Evolutionary conservation across 306 rosid genomes (phyloP).

Genomic region (Lablab purpureus): DNA sequence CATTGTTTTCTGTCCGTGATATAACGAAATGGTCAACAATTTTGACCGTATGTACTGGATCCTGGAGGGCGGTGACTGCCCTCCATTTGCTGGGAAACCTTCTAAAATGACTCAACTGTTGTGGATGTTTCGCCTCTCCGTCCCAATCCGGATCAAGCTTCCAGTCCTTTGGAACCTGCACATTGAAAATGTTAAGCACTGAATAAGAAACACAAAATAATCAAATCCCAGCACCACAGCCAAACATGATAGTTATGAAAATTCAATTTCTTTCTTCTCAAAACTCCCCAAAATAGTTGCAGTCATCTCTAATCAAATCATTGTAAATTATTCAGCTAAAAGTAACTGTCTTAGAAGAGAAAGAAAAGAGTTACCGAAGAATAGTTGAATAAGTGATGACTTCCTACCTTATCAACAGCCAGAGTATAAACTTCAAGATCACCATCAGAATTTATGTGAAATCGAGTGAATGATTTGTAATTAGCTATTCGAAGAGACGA

Average conservation of each 20-base stretch:
- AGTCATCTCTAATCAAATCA: background rate
- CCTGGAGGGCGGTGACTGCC: slow-evolving; percentile 69
- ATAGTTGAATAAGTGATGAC: background rate
- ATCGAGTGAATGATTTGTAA: slow-evolving; percentile 90
- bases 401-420: slow-evolving; percentile 89
- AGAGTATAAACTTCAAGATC: slow-evolving; percentile 95
- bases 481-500: slow-evolving; percentile 95
- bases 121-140: slow-evolving; percentile 44
- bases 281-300: background rate
- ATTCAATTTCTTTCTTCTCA: background rate
- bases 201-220: background rate
- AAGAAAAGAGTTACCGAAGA: background rate
- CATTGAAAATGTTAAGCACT: background rate
- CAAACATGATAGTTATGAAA: background rate
- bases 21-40: slow-evolving; percentile 86
- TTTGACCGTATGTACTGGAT: slow-evolving; percentile 83
- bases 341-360: background rate
- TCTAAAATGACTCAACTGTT: slow-evolving; percentile 51
- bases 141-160: slow-evolving; percentile 64
- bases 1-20: slow-evolving; percentile 54
- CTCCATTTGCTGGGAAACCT: slow-evolving; percentile 62
- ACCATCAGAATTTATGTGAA: slow-evolving; percentile 73
- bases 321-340: background rate
- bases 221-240: slow-evolving; percentile 7
- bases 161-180: slow-evolving; percentile 66